A percentile compares a stretch with the other conserved stretches of the same genome.
These are phyloP conservation scores for Calendula officinalis DNA, from an alignment of 129 eudicot species.

Conservation along the genomic window DNA sequence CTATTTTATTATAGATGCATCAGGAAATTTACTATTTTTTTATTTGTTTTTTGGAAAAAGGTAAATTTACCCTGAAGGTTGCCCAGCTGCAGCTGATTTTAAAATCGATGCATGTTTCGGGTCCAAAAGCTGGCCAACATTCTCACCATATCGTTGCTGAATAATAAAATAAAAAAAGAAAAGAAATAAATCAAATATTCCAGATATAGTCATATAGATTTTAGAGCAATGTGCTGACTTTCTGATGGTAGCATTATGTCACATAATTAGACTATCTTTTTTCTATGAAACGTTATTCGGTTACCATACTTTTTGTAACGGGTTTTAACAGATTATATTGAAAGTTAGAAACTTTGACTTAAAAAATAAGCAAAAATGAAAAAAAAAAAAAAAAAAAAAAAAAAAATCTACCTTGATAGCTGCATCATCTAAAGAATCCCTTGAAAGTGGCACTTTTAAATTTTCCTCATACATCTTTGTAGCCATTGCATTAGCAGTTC, in stretches of 20 bases:
- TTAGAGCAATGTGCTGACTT: not conserved
- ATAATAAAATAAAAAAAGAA: conserved; percentile 19
- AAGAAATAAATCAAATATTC: conserved; percentile 1
- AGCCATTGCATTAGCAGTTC: conserved; percentile 82
- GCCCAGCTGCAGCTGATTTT: conserved; percentile 87
- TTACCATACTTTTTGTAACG: conserved; percentile 7
- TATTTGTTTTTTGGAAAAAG: not conserved
- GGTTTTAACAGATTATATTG: not conserved
- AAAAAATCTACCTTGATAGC: conserved; percentile 68
- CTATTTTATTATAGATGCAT: not conserved
- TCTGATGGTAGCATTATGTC: not conserved
- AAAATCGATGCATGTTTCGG: conserved; percentile 80
- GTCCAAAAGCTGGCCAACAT: conserved; percentile 82
- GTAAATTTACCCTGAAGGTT: conserved; percentile 76
- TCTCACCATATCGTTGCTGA: conserved; percentile 79
- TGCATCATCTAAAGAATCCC: conserved; percentile 69
- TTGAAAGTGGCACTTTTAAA: conserved; percentile 57
- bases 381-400: not conserved
- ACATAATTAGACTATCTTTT: not conserved
- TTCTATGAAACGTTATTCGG: not conserved
- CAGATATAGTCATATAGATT: not conserved
- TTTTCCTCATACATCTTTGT: conserved; percentile 93
- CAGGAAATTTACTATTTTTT: not conserved
- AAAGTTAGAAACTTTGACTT: not conserved
- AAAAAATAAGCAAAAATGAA: not conserved